Base-by-base conservation (phyloP, 441 rosid species). In the Gossypium trilobum region DNA sequence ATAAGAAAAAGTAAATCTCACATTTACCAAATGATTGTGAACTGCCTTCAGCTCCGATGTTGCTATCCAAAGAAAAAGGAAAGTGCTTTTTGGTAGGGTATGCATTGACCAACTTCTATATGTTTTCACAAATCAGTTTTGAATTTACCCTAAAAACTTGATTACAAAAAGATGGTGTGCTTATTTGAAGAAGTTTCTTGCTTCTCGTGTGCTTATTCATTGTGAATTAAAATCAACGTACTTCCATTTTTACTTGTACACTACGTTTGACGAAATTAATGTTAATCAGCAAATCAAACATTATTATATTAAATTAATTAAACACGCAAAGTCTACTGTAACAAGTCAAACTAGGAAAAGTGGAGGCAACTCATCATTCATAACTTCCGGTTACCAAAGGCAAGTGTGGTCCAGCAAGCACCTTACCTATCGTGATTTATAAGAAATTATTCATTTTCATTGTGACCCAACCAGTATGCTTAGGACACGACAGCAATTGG, bases 211-310 rank as follows among this genome's bases (percentile, higher is more conserved):
- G 65, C 65, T 60, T 29, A n/a, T 5, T 23, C 10, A 6, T 6
- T 33, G 42, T 23, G 5, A 50, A 33, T 33, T 5, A 5, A 5
- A 33, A 27, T 33, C 39, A 5, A 33, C 6, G 8, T 33, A 33
- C 20, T 57, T 56, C 54, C 48, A 25, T 23, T 60, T 31, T 16
- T 6, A 14, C 77, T 63, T 70, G 61, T 36, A 16, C 56, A 78
- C 60, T 22, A 46, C 6, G 25, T 23, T 19, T 5, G 13, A 31
- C 3, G 8, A 8, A 1, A 31, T 29, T 33, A 5, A 33, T 33
- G 8, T 33, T 33, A 33, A 33, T 29, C 44, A 64, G 55, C 3
- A 44, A 67, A 6, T n/a, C 20, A 23, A 48, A 33, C 10, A 33
- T 33, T 7, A 33, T 33, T 33, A 6, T 33, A 33, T 33, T 33